Evolutionary conservation across 2,329 filamentous ascomycete genomes (phyloP), one percentile per base, ranked within the genome.

Genomic region (Aspergillus sp.): DNA sequence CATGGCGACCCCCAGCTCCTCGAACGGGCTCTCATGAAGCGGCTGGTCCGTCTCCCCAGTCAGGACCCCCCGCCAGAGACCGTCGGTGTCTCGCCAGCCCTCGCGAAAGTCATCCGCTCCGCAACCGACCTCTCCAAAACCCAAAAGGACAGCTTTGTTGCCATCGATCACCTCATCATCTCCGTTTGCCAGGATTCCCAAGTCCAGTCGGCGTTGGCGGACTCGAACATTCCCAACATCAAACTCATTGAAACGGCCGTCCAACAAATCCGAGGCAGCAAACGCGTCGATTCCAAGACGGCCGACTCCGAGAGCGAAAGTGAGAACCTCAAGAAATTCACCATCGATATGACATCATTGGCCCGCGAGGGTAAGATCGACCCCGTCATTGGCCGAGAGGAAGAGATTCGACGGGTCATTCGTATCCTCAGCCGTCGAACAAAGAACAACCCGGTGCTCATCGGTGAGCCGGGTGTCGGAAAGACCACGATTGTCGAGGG

Each of bases 401-500:
- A 97, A 68, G 94, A 97, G 72, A 97, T 97, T 64, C 83, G 93
- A 66, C 83, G 93, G 66, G 92, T 96, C 20, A 85, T 97, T 61
- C 87, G 93, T 53, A 97, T 97, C 59, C 78, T 97, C 57, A 96
- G 91, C 32, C 83, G 94, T 70, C 84, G 93, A 68, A 97, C 93
- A 57, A 97, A 97, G 83, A 97, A 99, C 81, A 99, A 99, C 74
- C 94, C 94, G 1, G 93, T 97, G 45, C 83, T 99, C 60, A 97
- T 99, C 60, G 94, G 94, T 77, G 92, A 97, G 70, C 93, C 94
- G 32, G 94, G 94, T 86, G 94, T 97, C 20, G 94, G 94, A 69
- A 99, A 99, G 80, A 99, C 94, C 4, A 97, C 94, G 4, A 92
- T 99, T 52, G 91, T 97, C 46, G 94, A 99, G 77, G 94, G 94